Evolutionary conservation across 2,329 filamentous ascomycete species (phyloP).

Genomic region (Cladosporium sp.): DNA sequence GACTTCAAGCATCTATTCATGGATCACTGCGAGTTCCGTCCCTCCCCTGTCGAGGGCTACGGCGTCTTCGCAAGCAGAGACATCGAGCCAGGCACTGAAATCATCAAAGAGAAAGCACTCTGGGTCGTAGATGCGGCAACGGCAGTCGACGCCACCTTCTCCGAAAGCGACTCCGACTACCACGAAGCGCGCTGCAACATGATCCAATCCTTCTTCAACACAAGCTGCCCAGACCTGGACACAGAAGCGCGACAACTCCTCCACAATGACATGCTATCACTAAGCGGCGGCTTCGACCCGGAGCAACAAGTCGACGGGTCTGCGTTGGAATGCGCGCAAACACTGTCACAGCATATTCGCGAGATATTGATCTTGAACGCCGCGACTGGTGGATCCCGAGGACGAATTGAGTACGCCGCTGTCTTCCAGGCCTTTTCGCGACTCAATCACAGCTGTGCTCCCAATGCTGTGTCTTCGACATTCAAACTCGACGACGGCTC

Average conservation of each 20-base stretch:
- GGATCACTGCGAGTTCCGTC: not conserved
- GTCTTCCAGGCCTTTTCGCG: not conserved
- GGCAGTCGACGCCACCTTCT: not conserved
- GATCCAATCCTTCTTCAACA: not conserved
- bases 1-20: not conserved
- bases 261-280: not conserved
- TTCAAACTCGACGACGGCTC: not conserved
- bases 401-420: not conserved
- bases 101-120: not conserved
- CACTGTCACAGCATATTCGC: not conserved
- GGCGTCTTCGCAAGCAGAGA: not conserved
- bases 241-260: not conserved
- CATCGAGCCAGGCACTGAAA: not conserved
- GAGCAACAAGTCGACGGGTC: not conserved
- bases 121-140: not conserved
- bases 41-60: not conserved
- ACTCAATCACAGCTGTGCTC: conserved; percentile 4
- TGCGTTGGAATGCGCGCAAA: not conserved
- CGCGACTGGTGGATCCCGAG: not conserved
- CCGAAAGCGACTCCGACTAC: not conserved
- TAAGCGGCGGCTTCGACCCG: not conserved
- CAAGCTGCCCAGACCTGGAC: not conserved
- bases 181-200: not conserved
- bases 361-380: conserved; percentile 5
- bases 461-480: not conserved